Evolutionary conservation across 2,329 filamentous ascomycete species (phyloP).

Genomic region (Septoria linicola): DNA sequence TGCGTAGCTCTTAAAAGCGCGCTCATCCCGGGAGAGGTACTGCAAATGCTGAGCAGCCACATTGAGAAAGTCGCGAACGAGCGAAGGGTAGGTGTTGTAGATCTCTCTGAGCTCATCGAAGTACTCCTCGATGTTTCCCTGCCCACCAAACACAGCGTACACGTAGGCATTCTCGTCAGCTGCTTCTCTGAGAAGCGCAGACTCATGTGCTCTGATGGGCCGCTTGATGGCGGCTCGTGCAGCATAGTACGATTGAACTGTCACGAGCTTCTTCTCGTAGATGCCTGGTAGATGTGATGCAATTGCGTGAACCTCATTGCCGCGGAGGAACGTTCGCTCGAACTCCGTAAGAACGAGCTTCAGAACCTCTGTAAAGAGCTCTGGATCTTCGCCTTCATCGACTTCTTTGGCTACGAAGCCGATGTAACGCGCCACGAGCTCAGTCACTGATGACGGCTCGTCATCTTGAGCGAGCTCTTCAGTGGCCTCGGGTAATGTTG

Average conservation of each 20-base stretch:
- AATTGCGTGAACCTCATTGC: slow-evolving; percentile 93
- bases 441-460: slow-evolving; percentile 92
- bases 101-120: slow-evolving; percentile 95
- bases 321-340: slow-evolving; percentile 87
- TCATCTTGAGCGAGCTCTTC: slow-evolving; percentile 98
- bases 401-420: slow-evolving; percentile 86
- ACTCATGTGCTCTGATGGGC: slow-evolving; percentile 87
- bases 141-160: slow-evolving; percentile 93
- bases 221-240: slow-evolving; percentile 81
- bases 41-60: slow-evolving; percentile 85
- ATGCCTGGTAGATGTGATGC: slow-evolving; percentile 86
- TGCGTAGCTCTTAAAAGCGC: slow-evolving; percentile 90
- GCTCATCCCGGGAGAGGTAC: slow-evolving; percentile 74
- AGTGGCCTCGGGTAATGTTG: slow-evolving; percentile 83
- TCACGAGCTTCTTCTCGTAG: slow-evolving; percentile 83
- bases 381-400: slow-evolving; percentile 88
- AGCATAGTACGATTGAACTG: slow-evolving; percentile 87
- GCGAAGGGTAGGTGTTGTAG: slow-evolving; percentile 85
- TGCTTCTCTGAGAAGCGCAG: slow-evolving; percentile 84
- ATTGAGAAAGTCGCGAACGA: slow-evolving; percentile 80
- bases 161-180: slow-evolving; percentile 79
- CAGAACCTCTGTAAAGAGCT: slow-evolving; percentile 87
- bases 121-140: slow-evolving; percentile 99
- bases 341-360: slow-evolving; percentile 94
- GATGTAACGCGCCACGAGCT: slow-evolving; percentile 91